Evolutionary conservation across 129 eudicot species (phyloP).

Genomic region (Lonicera japonica): DNA sequence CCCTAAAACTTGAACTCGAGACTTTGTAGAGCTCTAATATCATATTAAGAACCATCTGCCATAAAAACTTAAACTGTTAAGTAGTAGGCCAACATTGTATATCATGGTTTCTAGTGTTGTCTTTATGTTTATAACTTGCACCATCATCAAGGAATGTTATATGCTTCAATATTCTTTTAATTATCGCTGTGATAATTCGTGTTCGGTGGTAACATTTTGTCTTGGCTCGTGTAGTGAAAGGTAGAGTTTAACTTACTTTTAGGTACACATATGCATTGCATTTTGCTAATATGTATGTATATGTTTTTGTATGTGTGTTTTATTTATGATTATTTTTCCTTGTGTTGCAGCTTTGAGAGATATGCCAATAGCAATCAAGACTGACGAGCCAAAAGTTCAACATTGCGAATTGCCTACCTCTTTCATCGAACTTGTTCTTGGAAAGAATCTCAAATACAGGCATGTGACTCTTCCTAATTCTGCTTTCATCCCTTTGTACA

Average conservation of each 20-base stretch:
- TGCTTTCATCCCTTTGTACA: background rate
- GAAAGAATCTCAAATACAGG: constrained; percentile 92
- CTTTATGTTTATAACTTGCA: no score
- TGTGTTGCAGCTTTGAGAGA: constrained; percentile 67
- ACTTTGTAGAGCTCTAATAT: no score
- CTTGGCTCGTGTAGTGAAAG: background rate
- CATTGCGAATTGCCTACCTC: constrained; percentile 95
- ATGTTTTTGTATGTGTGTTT: background rate
- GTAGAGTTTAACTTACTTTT: background rate
- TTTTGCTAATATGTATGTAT: background rate
- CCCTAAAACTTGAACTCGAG: no score
- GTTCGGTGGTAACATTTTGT: background rate
- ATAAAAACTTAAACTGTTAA: no score
- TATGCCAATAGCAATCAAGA: constrained; percentile 86
- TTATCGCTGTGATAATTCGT: background rate
- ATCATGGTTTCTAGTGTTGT: no score
- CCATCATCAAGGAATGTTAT: background rate
- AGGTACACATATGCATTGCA: background rate
- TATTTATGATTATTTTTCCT: background rate
- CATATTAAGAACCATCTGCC: no score
- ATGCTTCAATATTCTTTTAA: background rate
- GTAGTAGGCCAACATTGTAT: no score
- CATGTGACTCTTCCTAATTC: background rate
- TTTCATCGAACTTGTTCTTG: constrained; percentile 93
- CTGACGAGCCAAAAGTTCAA: constrained; percentile 73